Base-by-base conservation (phyloP, 1,139 yeast species). In the Yamadazyma trypodendri region DNA sequence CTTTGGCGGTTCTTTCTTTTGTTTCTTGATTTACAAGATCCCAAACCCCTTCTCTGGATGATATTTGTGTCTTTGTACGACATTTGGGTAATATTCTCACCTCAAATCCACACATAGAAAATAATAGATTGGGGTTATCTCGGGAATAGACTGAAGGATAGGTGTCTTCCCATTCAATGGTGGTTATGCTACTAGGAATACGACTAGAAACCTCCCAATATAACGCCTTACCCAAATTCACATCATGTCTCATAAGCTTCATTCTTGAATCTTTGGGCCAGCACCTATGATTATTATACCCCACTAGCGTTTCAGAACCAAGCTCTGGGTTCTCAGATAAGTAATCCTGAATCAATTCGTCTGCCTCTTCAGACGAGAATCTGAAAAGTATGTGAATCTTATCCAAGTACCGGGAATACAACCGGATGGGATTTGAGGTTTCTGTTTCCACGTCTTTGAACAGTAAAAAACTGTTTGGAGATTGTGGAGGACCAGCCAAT, bases 231-330 rank as follows among this genome's bases (percentile, higher is more conserved):
- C 97, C 98, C 3, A 92, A 69, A 48, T 89, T 86, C 3, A 92
- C 97, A 63, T 94, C 98, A 45, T 82, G 84, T 34, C 97, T 73
- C 80, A 90, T 83, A 36, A 92, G 64, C 48, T 90, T 77, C 98
- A 94, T 92, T 44, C 97, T 74, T 13, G 82, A 68, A 56, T 92
- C 98, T 35, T 87, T 69, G 3, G 98, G 97, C 99, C 99, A 94
- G 56, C 97, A 89, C 37, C 81, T 80, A 49, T 85, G 87, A 50
- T 88, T 88, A 49, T 86, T 87, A 58, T 90, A 92, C 0, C 95
- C 95, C 17, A 84, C 79, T n/a, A 83, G 81, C 48, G 82, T 84
- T 52, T 86, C 95, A 58, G 84, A 84, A 52, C 86, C 86, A 0
- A 96, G 96, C 63, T 89, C 97, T 0, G 97, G 96, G 51, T 88